Evolutionary conservation across 495 filamentous ascomycete genomes (phyloP), one percentile per base, ranked within the genome.

Genomic region (Pseudevernia furfuracea): DNA sequence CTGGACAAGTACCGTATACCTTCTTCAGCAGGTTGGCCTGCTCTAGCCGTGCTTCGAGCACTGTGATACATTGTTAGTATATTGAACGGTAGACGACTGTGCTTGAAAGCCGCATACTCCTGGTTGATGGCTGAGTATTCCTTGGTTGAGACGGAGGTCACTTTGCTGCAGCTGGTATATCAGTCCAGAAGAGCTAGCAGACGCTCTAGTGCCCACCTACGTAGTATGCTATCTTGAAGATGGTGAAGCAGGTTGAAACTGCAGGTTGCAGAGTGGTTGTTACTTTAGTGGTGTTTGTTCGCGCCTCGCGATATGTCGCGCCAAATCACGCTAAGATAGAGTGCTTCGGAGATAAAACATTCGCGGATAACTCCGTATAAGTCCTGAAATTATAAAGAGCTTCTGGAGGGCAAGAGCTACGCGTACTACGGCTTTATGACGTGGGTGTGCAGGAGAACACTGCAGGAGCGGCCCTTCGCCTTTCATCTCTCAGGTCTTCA

Each of bases 31-130:
- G 85, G 73, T 84, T 82, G 32, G 94, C 94, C 82, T 97, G 91
- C 75, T 96, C 91, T 75, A 98, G 80, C 70, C 93, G 87, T 82
- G 94, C 94, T 84, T 98, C 94, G 78, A 98, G 84, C 94, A 98
- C 88, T 90, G 9, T 23, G 43, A n/a, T 25, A 0, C 7, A n/a
- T 34, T 6, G 43, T 63, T 38, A 63, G 61, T 52, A 46, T 34
- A 10, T 15, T 0, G 52, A 17, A 6, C 17, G 8, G 23, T 36
- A 3, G 14, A 38, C n/a, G 12, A 44, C 17, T 53, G 17, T 2
- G 15, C 4, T 14, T 14, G 8, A n/a, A 32, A 43, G 49, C n/a
- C 19, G 17, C 49, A 57, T 57, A 63, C 61, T 63, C 48, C 57
- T 63, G 25, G 32, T 38, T 15, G 8, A 37, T 23, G 34, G 48